Conservation (phyloP, 2,329 filamentous ascomycete species). For the Phaeosphaeria sp. region DNA sequence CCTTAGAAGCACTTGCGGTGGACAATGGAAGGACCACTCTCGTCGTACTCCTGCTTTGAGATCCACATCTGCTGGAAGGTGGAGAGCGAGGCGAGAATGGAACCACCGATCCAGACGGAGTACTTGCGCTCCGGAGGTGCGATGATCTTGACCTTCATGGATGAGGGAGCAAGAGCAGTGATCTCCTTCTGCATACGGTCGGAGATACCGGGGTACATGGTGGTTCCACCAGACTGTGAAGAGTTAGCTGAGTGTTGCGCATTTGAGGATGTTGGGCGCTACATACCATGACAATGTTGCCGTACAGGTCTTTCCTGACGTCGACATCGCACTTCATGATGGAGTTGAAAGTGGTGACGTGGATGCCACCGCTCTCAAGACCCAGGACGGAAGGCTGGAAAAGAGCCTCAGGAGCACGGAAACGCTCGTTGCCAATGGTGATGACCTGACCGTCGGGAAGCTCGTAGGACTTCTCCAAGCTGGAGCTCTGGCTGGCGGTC, state of each 20-base stretch:
- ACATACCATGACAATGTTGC: slow-evolving; percentile 99
- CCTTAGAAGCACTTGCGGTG: slow-evolving; percentile 99
- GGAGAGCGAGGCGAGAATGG: slow-evolving; percentile 97
- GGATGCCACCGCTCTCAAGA: slow-evolving; percentile 98
- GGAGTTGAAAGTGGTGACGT: slow-evolving; percentile 99
- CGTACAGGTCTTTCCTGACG: slow-evolving; percentile 99
- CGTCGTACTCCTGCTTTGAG: slow-evolving; percentile 99
- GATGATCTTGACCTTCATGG: slow-evolving; percentile 99
- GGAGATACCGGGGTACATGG: slow-evolving; percentile 99
- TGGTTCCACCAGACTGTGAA: slow-evolving; percentile 95
- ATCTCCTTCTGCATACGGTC: slow-evolving; percentile 99
- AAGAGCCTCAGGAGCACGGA: slow-evolving; percentile 98
- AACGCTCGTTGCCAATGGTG: slow-evolving; percentile 99
- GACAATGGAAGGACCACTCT: slow-evolving; percentile 98
- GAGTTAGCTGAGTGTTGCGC: slow-evolving; percentile 43
- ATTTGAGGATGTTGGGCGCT: neutral
- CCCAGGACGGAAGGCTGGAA: slow-evolving; percentile 99
- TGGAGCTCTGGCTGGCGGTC: slow-evolving; percentile 98
- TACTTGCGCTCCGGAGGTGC: slow-evolving; percentile 99
- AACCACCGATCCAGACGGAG: slow-evolving; percentile 99
- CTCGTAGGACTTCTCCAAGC: slow-evolving; percentile 99
- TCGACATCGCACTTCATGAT: slow-evolving; percentile 99
- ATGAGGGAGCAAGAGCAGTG: slow-evolving; percentile 96
- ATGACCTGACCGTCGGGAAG: slow-evolving; percentile 99
- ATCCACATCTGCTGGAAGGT: slow-evolving; percentile 99